These are phyloP conservation scores for Schrenkiella parvula DNA, from an alignment of 345 rosid genomes.

Conservation along the genomic window DNA sequence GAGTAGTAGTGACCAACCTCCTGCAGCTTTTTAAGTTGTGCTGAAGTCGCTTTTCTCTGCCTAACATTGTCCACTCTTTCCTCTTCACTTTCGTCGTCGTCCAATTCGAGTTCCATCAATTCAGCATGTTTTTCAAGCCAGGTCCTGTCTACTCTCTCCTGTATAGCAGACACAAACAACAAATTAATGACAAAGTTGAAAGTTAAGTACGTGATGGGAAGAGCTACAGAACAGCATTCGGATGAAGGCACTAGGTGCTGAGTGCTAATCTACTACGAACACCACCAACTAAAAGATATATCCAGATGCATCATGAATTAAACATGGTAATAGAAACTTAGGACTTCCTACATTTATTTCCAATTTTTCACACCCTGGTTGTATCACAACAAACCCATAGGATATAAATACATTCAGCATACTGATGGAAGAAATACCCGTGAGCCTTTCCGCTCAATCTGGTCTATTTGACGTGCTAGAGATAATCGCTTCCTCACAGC, in stretches of 20 bases:
- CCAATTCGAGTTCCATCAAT: conserved; percentile 61
- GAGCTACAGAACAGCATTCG: conserved; percentile 8
- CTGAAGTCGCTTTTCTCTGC: conserved; percentile 58
- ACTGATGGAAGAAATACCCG: conserved; percentile 47
- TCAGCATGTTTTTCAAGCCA: conserved; percentile 89
- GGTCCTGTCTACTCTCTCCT: conserved; percentile 79
- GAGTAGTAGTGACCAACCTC: conserved; percentile 46
- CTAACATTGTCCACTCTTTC: conserved; percentile 64
- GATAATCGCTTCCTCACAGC: conserved; percentile 80
- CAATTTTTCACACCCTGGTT: background rate
- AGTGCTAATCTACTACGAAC: conserved; percentile 3
- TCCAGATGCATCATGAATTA: background rate
- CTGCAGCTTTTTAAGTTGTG: conserved; percentile 52
- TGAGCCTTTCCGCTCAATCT: conserved; percentile 67
- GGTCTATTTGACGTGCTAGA: conserved; percentile 89
- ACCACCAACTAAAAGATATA: background rate
- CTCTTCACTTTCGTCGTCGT: conserved; percentile 79
- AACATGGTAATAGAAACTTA: background rate
- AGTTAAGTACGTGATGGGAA: background rate
- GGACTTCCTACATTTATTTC: background rate
- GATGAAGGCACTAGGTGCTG: conserved; percentile 29
- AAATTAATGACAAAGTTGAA: background rate
- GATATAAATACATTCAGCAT: background rate
- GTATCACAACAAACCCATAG: background rate
- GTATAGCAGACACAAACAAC: conserved; percentile 13